phyloP scores from a whole-genome alignment of 1,284 basidiomycete species.

The Caloboletus inedulis region DNA sequence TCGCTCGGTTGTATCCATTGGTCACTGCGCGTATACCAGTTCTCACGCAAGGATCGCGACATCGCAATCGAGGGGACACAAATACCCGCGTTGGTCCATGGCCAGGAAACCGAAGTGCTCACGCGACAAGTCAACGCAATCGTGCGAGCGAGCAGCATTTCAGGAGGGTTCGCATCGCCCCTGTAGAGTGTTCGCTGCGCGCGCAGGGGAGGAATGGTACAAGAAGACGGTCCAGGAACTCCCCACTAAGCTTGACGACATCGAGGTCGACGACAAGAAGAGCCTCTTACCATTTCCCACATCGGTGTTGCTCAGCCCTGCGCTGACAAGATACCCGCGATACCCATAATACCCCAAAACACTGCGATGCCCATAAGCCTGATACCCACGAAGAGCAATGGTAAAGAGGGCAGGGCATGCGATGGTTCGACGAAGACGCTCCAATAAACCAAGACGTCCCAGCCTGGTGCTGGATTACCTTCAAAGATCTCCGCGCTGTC shows the following conservation, averaged over 20 bases:
- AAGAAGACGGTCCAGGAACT: not conserved
- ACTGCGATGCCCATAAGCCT: constrained; percentile 1
- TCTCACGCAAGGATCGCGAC: constrained; percentile 8
- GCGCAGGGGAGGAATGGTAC: not conserved
- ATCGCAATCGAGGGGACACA: constrained; percentile 6
- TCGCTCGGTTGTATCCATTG: constrained; percentile 2
- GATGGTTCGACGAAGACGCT: constrained; percentile 6
- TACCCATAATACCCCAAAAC: not conserved
- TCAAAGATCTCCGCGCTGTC: not conserved
- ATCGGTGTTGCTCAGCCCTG: constrained; percentile 1
- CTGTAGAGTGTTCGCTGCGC: constrained; percentile 3
- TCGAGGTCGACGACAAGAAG: not conserved
- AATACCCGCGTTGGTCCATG: not conserved
- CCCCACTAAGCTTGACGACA: not conserved
- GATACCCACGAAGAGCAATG: constrained; percentile 4
- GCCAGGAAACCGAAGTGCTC: not conserved
- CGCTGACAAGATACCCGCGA: constrained; percentile 8
- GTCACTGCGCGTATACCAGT: not conserved
- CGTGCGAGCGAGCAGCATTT: not conserved
- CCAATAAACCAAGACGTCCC: constrained; percentile 1
- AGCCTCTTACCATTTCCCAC: not conserved
- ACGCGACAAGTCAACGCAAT: not conserved
- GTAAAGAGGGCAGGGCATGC: constrained; percentile 21
- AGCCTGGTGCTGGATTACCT: constrained; percentile 4
- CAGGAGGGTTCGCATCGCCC: constrained; percentile 8